Evolutionary conservation across 805 yeast species (phyloP).

Genomic region (Dipodascus geniculatus): DNA sequence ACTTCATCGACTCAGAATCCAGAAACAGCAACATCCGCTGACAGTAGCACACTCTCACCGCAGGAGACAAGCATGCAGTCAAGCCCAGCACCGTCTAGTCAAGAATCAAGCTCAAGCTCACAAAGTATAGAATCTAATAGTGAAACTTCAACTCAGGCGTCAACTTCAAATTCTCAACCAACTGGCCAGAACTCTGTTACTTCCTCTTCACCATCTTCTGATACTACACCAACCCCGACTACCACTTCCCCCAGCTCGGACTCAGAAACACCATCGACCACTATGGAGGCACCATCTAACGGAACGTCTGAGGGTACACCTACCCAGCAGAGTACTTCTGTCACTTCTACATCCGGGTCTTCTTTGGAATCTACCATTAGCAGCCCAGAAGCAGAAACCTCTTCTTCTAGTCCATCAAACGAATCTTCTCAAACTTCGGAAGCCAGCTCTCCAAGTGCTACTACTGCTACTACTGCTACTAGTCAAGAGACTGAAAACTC

Average conservation of each 20-base stretch:
- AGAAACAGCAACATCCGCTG: background rate
- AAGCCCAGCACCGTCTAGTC: background rate
- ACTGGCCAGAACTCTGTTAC: background rate
- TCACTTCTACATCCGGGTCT: background rate
- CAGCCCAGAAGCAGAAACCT: background rate
- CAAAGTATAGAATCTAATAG: background rate
- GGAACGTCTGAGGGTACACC: background rate
- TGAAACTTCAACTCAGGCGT: constrained; percentile 1
- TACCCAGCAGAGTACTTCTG: background rate
- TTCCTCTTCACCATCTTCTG: background rate
- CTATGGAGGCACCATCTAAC: background rate
- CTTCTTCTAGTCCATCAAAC: background rate
- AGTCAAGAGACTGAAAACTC: no score
- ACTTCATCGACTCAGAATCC: background rate
- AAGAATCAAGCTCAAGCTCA: background rate
- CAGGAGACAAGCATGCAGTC: no score
- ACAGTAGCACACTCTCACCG: background rate
- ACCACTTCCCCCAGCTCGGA: background rate
- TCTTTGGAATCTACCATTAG: background rate
- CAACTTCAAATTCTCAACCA: background rate
- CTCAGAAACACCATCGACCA: background rate
- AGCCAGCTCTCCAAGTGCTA: no score
- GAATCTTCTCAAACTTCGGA: no score
- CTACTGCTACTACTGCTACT: no score
- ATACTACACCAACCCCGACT: background rate